Conservation (phyloP, 306 rosid genomes). For the Sicyos edulis region DNA sequence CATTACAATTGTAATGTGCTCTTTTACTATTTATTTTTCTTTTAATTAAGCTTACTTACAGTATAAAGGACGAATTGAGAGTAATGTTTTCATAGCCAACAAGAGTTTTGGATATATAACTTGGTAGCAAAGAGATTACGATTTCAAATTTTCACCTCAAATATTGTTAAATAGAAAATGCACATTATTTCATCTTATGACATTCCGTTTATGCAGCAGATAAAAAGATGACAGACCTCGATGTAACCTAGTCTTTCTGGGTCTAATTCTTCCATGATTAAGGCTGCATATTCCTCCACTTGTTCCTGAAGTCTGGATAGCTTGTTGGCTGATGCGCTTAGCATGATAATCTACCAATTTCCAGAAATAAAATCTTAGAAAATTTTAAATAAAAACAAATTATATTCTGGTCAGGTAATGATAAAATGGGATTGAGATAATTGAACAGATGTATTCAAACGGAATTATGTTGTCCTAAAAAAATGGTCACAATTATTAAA, state of each 20-base stretch:
- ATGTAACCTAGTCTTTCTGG: constrained; percentile 94
- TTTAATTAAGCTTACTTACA: too few relatives aligned
- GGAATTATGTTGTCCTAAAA: too few relatives aligned
- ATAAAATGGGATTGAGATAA: not conserved
- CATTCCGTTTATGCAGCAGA: not conserved
- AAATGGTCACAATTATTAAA: not conserved
- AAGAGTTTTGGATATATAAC: too few relatives aligned
- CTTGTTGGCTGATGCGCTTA: constrained; percentile 93
- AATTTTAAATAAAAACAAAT: not conserved
- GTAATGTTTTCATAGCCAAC: not conserved
- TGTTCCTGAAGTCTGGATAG: constrained; percentile 90
- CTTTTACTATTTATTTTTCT: too few relatives aligned
- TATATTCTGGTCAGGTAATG: not conserved
- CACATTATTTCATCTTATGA: not conserved
- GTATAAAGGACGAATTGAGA: too few relatives aligned
- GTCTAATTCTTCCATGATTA: constrained; percentile 97
- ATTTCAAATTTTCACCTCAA: too few relatives aligned
- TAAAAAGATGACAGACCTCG: constrained; percentile 48
- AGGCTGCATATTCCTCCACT: constrained; percentile 98
- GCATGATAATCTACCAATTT: constrained; percentile 68
- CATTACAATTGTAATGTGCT: too few relatives aligned
- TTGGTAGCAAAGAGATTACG: too few relatives aligned
- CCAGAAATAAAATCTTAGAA: not conserved
- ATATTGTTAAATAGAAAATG: too few relatives aligned
- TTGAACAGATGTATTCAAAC: not conserved